phyloP scores from a whole-genome alignment of 2,329 filamentous ascomycete species.

The Beauveria medogensis region DNA sequence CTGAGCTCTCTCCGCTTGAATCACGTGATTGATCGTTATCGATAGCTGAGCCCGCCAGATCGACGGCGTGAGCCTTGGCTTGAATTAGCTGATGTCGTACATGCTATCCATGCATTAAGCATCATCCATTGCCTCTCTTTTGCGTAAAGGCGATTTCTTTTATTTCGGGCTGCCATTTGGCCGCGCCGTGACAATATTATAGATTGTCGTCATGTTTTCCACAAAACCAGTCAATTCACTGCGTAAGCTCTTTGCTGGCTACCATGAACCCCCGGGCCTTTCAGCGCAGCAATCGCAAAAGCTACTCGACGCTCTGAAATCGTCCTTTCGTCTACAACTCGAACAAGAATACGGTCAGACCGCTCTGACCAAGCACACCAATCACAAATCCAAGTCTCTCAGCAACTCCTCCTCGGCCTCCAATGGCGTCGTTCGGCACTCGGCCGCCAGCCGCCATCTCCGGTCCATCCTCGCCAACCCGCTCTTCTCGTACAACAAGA shows the following conservation, averaged over 20 bases:
- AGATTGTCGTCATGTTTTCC: conserved; percentile 24
- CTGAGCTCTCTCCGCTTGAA: background rate
- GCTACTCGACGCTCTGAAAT: conserved; percentile 47
- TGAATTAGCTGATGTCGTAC: background rate
- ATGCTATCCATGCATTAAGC: background rate
- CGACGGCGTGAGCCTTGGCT: background rate
- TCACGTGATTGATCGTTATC: conserved; percentile 5
- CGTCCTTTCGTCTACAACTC: conserved; percentile 50
- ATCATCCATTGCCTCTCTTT: background rate
- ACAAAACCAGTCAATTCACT: conserved; percentile 30
- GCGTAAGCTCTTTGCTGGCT: conserved; percentile 32
- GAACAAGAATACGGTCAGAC: conserved; percentile 46
- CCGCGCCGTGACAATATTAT: background rate
- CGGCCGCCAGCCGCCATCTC: conserved; percentile 38
- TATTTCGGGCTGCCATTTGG: conserved; percentile 5
- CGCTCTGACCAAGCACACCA: conserved; percentile 18
- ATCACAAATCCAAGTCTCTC: conserved; percentile 16
- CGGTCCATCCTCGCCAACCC: conserved; percentile 50
- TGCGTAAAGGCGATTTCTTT: background rate
- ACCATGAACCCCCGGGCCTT: conserved; percentile 45
- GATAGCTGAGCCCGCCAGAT: background rate
- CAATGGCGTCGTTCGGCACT: conserved; percentile 30
- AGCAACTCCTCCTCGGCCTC: conserved; percentile 1
- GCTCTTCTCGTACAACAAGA: conserved; percentile 36
- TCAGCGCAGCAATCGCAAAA: conserved; percentile 43